Conservation (phyloP, 139 green algal genomes). For the Gonium pectorale region DNA sequence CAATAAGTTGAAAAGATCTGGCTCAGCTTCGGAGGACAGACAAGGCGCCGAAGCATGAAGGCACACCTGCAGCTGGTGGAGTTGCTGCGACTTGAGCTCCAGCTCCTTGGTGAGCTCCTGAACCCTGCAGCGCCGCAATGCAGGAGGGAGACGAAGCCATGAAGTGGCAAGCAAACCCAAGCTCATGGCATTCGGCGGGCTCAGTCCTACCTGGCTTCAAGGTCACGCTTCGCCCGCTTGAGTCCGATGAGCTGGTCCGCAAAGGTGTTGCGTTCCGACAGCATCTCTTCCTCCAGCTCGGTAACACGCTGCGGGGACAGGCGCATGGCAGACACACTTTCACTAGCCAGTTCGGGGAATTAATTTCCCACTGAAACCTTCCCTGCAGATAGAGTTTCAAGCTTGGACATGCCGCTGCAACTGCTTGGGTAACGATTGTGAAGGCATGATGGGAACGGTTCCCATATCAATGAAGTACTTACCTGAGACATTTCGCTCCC, state of each 20-base stretch:
- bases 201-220: constrained; percentile 33
- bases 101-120: constrained; percentile 5
- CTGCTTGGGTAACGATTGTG: too few relatives aligned
- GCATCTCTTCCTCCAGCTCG: constrained; percentile 44
- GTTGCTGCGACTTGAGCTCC: not conserved
- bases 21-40: too few relatives aligned
- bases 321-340: too few relatives aligned
- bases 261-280: constrained; percentile 36
- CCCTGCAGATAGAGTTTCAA: too few relatives aligned
- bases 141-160: not conserved
- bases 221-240: not conserved
- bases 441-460: too few relatives aligned
- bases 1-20: too few relatives aligned
- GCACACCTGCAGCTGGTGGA: constrained; percentile 8
- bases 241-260: constrained; percentile 1
- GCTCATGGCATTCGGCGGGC: too few relatives aligned
- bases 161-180: not conserved
- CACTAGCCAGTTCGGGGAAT: too few relatives aligned
- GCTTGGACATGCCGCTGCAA: too few relatives aligned
- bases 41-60: too few relatives aligned
- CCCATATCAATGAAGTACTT: too few relatives aligned
- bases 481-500: constrained; percentile 22
- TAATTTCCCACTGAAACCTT: too few relatives aligned
- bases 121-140: constrained; percentile 2
- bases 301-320: constrained; percentile 23